Evolutionary conservation across 192 early-diverging fungal species (phyloP).

Genomic region (Podila minutissima): DNA sequence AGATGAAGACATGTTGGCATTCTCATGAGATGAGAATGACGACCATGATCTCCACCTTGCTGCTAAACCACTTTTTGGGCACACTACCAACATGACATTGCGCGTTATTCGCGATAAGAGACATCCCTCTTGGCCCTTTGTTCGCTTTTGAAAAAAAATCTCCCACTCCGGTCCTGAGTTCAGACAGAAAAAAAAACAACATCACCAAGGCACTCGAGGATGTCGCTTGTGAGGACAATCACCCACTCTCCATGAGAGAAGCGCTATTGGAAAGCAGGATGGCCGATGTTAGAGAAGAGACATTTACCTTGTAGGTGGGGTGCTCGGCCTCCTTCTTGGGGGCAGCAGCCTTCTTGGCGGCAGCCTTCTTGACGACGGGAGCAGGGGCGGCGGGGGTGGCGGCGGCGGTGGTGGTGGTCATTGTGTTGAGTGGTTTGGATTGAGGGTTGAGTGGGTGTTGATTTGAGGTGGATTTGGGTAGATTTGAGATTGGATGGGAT

Average conservation of each 20-base stretch:
- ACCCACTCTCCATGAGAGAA: not conserved
- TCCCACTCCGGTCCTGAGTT: constrained; percentile 1
- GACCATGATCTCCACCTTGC: not conserved
- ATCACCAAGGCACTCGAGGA: not conserved
- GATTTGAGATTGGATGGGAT: not conserved
- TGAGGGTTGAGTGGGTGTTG: constrained; percentile 1
- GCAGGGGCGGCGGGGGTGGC: constrained; percentile 17
- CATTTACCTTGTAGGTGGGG: constrained; percentile 48
- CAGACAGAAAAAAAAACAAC: not conserved
- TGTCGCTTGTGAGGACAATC: not conserved
- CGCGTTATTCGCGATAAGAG: not conserved
- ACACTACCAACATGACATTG: not conserved
- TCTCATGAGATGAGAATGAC: constrained; percentile 1
- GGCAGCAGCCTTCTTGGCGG: constrained; percentile 13
- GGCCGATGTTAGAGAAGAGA: not conserved
- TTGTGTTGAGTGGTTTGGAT: constrained; percentile 11
- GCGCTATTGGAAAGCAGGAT: not conserved
- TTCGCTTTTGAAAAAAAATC: not conserved
- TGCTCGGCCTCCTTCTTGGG: constrained; percentile 45
- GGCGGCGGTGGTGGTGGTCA: constrained; percentile 18
- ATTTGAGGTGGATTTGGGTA: not conserved
- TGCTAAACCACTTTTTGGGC: not conserved
- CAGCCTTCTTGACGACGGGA: constrained; percentile 21
- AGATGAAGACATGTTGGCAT: not conserved
- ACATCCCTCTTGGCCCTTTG: not conserved